Conservation (phyloP, 2,329 filamentous ascomycete genomes). For the Calonectria crousiana region DNA sequence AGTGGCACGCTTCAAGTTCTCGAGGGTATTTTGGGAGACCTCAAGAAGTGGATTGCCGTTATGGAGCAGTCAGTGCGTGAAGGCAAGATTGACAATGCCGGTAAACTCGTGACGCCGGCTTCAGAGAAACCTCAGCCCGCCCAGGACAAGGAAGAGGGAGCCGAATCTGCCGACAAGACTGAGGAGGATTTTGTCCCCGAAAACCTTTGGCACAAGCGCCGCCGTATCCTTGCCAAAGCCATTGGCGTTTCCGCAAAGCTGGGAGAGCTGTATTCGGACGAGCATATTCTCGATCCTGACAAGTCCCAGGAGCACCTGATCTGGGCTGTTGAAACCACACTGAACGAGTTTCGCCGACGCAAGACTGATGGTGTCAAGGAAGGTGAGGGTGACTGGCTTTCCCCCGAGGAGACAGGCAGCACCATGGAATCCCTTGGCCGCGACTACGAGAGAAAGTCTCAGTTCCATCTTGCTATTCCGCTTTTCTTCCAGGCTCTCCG, state of each 20-base stretch:
- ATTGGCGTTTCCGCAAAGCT: constrained; percentile 86
- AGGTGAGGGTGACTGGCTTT: constrained; percentile 79
- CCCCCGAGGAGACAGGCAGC: constrained; percentile 77
- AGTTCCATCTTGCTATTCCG: constrained; percentile 85
- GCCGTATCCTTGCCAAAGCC: constrained; percentile 77
- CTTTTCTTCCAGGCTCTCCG: constrained; percentile 88
- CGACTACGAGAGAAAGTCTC: constrained; percentile 79
- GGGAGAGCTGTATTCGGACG: constrained; percentile 83
- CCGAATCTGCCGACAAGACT: constrained; percentile 34
- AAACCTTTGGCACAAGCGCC: constrained; percentile 69
- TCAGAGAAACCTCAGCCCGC: constrained; percentile 23
- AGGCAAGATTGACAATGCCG: constrained; percentile 58
- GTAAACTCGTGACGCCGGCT: constrained; percentile 45
- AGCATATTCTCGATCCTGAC: constrained; percentile 79
- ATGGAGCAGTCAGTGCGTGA: constrained; percentile 65
- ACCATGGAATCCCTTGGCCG: constrained; percentile 81
- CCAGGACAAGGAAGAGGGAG: constrained; percentile 11
- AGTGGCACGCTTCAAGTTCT: constrained; percentile 80
- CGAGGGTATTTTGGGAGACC: constrained; percentile 80
- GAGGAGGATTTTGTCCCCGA: constrained; percentile 52
- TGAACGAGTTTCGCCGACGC: constrained; percentile 80
- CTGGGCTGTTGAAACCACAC: constrained; percentile 83
- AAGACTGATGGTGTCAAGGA: constrained; percentile 75
- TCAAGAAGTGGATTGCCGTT: constrained; percentile 69
- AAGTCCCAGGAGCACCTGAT: constrained; percentile 79